Base-by-base conservation (phyloP, 768 basidiomycete species). In the Tulasnella sp. region DNA sequence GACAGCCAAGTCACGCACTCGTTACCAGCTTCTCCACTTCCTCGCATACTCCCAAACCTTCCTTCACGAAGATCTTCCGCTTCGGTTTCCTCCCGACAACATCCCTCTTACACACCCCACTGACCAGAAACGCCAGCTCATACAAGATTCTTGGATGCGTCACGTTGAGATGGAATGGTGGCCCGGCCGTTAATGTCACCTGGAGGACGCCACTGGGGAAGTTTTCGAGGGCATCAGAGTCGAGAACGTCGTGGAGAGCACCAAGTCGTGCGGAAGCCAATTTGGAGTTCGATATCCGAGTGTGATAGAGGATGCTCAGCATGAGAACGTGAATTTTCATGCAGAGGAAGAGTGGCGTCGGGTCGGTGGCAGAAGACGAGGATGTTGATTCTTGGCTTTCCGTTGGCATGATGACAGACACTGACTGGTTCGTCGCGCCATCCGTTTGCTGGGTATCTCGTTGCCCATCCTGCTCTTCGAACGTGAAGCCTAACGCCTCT, bases 1-100 rank as follows among this genome's bases (percentile, higher is more conserved):
- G 44, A 48, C 48, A 3, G 28, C 3, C 37, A 18, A 22, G 6
- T 1, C 44, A 87, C 89, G 37, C 78, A 89, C 89, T 83, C 34
- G 83, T 81, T 3, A 88, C 82, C 80, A 88, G 87, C 80, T 86
- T 89, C 75, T 83, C 84, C 75, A 87, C 83, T 83, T 90, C 91
- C 79, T 87, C 88, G 46, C 46, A 64, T 7, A 82, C 77, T 16
- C 72, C 74, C 40, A 84, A 75, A 2, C 93, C 94, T 81, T 93
- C 93, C 8, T 85, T 85, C 0, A 93, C 91, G 85, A 94, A 95
- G 0, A 93, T 86, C 73, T 90, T 91, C 80, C 92, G 89, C 86
- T 92, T 93, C 4, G 94, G 94, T 77, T 90, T 92, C 37, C 93
- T 88, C 58, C 93, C 94, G 0, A 92, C 90, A 0, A 92, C 89